phyloP scores from a whole-genome alignment of 2,329 filamentous ascomycete genomes.

The Fusarium sp. region DNA sequence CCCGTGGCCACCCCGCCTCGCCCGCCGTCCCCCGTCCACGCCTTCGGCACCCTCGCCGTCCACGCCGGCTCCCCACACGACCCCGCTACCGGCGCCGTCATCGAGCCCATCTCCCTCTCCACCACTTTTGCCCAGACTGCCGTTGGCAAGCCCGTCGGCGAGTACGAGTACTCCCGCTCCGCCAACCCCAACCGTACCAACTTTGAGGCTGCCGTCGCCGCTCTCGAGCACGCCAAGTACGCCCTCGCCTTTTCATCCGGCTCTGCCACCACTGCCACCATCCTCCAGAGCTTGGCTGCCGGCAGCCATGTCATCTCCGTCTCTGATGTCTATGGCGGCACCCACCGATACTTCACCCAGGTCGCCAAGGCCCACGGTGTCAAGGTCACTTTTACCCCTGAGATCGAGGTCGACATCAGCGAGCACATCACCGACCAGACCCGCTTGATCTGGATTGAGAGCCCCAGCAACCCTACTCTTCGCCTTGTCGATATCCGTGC shows the following conservation, averaged over 20 bases:
- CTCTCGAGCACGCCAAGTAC: constrained; percentile 91
- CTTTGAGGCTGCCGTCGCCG: constrained; percentile 91
- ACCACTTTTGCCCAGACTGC: constrained; percentile 95
- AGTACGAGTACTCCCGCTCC: constrained; percentile 93
- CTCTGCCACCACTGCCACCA: constrained; percentile 91
- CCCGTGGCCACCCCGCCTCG: constrained; percentile 79
- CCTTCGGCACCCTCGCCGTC: constrained; percentile 93
- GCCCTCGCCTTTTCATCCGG: constrained; percentile 95
- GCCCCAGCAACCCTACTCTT: constrained; percentile 93
- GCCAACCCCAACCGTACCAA: constrained; percentile 95
- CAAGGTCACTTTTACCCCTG: constrained; percentile 91
- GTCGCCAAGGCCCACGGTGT: constrained; percentile 95
- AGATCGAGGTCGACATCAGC: constrained; percentile 88
- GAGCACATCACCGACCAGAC: constrained; percentile 89
- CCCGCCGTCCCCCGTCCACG: constrained; percentile 77
- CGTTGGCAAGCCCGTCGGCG: constrained; percentile 87
- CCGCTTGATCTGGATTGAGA: constrained; percentile 95
- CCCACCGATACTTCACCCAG: constrained; percentile 98
- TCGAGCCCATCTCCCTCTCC: constrained; percentile 94
- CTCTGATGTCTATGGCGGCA: constrained; percentile 97
- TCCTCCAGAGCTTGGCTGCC: constrained; percentile 90
- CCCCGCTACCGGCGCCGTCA: constrained; percentile 92
- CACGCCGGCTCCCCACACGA: constrained; percentile 94
- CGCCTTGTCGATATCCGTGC: constrained; percentile 92
- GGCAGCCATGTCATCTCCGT: constrained; percentile 96